phyloP scores from a whole-genome alignment of 352 stramenopile species.

The Phytopythium sindhum region DNA sequence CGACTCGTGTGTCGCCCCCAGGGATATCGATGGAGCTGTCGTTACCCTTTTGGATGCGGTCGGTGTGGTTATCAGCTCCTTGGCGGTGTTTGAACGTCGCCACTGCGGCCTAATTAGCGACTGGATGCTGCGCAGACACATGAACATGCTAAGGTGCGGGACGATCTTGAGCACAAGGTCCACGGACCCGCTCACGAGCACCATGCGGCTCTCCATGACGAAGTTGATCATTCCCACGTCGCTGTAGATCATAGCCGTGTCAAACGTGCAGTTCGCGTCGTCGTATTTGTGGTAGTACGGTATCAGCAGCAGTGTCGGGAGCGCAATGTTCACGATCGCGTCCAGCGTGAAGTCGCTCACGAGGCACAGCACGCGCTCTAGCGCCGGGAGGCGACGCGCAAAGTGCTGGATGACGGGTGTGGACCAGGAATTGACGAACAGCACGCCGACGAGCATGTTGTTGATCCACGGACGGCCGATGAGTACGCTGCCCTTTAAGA shows the following conservation, averaged over 20 bases:
- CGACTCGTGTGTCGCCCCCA: neutral
- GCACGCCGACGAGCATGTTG: slow-evolving; percentile 24
- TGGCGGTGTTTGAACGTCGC: neutral
- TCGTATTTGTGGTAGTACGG: slow-evolving; percentile 17
- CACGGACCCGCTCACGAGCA: slow-evolving; percentile 12
- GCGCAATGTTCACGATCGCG: slow-evolving; percentile 5
- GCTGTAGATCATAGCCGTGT: slow-evolving; percentile 13
- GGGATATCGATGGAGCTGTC: neutral
- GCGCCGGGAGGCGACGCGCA: slow-evolving; percentile 4
- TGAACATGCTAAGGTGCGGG: slow-evolving; percentile 19
- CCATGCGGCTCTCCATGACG: slow-evolving; percentile 19
- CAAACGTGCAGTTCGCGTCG: slow-evolving; percentile 2
- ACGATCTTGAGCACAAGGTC: slow-evolving; percentile 18
- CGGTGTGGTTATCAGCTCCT: neutral
- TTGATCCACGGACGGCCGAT: slow-evolving; percentile 36
- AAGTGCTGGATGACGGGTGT: slow-evolving; percentile 12
- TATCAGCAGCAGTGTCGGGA: slow-evolving; percentile 14
- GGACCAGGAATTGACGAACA: slow-evolving; percentile 27
- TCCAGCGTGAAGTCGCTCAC: slow-evolving; percentile 14
- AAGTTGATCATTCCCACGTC: slow-evolving; percentile 20
- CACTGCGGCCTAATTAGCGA: slow-evolving; percentile 7
- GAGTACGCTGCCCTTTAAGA: slow-evolving; percentile 24
- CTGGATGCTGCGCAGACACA: slow-evolving; percentile 14
- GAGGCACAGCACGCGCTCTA: slow-evolving; percentile 22
- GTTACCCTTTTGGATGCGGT: neutral